Conservation (phyloP, 257 asterid species). For the Ilex asprella region DNA sequence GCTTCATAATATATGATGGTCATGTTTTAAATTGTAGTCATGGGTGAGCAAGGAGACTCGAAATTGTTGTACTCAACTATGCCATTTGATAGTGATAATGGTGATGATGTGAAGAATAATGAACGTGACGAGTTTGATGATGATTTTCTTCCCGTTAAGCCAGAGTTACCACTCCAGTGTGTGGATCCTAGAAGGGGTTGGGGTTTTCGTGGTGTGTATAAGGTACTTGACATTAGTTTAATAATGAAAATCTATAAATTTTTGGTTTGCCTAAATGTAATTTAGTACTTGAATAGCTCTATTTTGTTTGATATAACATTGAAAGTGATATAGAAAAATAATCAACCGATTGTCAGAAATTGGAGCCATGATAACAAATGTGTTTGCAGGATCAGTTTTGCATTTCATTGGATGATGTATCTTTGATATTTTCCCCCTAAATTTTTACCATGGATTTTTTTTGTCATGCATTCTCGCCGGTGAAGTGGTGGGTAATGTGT, state of each 20-base stretch:
- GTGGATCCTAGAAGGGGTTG: conserved; percentile 92
- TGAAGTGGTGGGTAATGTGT: too few relatives aligned
- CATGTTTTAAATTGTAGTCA: conserved; percentile 20
- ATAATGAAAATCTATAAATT: not conserved
- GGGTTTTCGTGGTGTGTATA: conserved; percentile 92
- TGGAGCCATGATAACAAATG: not conserved
- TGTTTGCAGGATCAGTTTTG: not conserved
- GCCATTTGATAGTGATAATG: conserved; percentile 24
- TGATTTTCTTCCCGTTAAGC: conserved; percentile 53
- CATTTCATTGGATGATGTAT: not conserved
- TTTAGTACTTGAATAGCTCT: not conserved
- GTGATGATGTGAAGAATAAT: conserved; percentile 17
- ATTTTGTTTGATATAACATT: too few relatives aligned
- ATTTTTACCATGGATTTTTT: too few relatives aligned
- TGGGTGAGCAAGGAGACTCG: conserved; percentile 38
- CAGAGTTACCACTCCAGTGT: conserved; percentile 62
- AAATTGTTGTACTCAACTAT: conserved; percentile 52
- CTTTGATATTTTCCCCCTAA: not conserved
- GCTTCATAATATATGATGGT: not conserved
- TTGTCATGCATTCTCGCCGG: too few relatives aligned
- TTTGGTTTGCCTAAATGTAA: not conserved
- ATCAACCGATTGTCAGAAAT: not conserved
- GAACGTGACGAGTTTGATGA: conserved; percentile 33
- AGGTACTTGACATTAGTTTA: conserved; percentile 32
- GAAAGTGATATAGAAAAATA: not conserved